Evolutionary conservation across 306 rosid genomes (phyloP), one percentile per base, ranked within the genome.

Genomic region (Amphicarpaea edgeworthii): DNA sequence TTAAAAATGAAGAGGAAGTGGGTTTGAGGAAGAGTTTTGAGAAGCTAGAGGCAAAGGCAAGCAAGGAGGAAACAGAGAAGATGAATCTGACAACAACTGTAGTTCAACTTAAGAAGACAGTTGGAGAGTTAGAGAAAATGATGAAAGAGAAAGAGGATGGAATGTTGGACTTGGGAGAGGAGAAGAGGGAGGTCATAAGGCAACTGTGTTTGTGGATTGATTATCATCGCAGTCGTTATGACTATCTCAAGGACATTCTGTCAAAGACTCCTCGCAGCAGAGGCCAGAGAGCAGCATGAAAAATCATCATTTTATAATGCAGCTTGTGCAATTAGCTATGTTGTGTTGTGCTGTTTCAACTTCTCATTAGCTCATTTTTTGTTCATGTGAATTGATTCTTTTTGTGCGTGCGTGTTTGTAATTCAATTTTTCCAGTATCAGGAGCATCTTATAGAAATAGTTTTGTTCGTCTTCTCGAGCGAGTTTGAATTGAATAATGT

Each of bases 171-270:
- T 64, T 90, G 77, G 89, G 88, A 54, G 99, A 95, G 85, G 99
- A 95, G 89, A 95, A 95, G 86, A 81, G 93, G 72, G 97, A 95
- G 63, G 99, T 95, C 63, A 95, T 95, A 28, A 82, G 97, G 87
- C 99, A 95, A 68, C 92, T 96, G 21, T 96, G 99, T 83, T 19
- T 96, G 34, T 92, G 93, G 96, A 88, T 92, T 43, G 98, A 96
- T 77, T 92, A 96, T 86, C 97, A 96, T 67, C 92, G 95, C 19
- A 66, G 83, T 64, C 91, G 96, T 57, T 87, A 68, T 59, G 93
- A 96, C 70, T 41, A 83, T 84, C 93, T 95, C 82, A 90, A 79
- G 85, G 97, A 90, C 66, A 79, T 85, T 55, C 82, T 90, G 24
- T 85, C 70, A 1, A 95, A 85, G 87, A 58, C 83, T 75, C 75